phyloP scores from a whole-genome alignment of 768 basidiomycete genomes.

The Austroboletus festivus region DNA sequence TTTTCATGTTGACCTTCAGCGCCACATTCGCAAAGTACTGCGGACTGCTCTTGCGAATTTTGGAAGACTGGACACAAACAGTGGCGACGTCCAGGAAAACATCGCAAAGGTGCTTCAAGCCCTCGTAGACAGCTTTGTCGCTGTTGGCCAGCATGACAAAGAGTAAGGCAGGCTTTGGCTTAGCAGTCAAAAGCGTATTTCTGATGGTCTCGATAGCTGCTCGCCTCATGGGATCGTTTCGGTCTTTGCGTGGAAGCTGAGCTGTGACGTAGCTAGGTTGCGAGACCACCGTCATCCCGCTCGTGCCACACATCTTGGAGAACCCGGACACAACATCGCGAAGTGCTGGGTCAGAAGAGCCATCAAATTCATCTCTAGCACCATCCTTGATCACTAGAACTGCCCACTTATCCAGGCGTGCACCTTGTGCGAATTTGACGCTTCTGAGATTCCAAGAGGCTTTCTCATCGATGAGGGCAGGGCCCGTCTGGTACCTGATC shows the following conservation, averaged over 20 bases:
- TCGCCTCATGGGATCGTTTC: constrained; percentile 52
- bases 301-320: constrained; percentile 54
- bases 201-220: constrained; percentile 48
- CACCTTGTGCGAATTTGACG: constrained; percentile 59
- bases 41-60: constrained; percentile 61
- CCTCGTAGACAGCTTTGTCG: constrained; percentile 49
- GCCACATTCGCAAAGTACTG: constrained; percentile 58
- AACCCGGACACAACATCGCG: constrained; percentile 48
- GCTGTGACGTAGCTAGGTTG: constrained; percentile 35
- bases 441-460: constrained; percentile 55
- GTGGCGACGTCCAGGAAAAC: constrained; percentile 50
- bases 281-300: constrained; percentile 55
- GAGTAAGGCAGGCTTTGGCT: constrained; percentile 41
- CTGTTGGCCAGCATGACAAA: constrained; percentile 46
- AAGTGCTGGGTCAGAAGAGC: constrained; percentile 53
- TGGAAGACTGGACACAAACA: constrained; percentile 70
- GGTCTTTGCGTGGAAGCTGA: constrained; percentile 48
- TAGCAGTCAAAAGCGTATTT: constrained; percentile 34
- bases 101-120: constrained; percentile 52
- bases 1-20: constrained; percentile 53
- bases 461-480: constrained; percentile 37
- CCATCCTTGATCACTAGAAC: constrained; percentile 67
- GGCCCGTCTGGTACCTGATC: constrained; percentile 38
- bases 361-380: constrained; percentile 55
- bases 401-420: constrained; percentile 56